A percentile compares a stretch with the other conserved stretches of the same genome.
Conservation (phyloP, 2,329 filamentous ascomycete species). For the Penicillium sclerotigenum region DNA sequence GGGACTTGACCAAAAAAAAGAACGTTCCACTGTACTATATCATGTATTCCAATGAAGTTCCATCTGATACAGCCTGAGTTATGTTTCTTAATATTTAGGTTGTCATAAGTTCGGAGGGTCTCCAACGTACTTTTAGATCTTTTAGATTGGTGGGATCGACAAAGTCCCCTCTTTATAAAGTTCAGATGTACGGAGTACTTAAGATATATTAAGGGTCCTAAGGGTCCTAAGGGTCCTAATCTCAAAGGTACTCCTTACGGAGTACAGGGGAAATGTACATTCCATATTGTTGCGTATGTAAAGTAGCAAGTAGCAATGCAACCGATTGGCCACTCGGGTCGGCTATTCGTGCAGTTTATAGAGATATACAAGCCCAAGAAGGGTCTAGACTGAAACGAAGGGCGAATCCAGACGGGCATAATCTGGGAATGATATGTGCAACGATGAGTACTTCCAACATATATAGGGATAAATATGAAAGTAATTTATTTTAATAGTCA, state of each 20-base stretch:
- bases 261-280: not conserved
- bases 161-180: not conserved
- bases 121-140: not conserved
- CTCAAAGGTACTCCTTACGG: not conserved
- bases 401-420: not conserved
- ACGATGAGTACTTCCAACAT: not conserved
- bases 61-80: conserved; percentile 1
- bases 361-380: not conserved
- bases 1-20: conserved; percentile 16
- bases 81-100: not conserved
- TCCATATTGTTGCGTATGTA: too few relatives aligned
- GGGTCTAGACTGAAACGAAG: not conserved
- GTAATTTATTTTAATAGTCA: not conserved
- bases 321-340: not conserved
- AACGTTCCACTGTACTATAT: conserved; percentile 26
- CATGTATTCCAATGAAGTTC: conserved; percentile 18
- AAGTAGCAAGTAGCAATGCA: too few relatives aligned
- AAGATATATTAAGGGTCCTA: not conserved
- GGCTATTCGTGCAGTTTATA: not conserved
- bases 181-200: not conserved
- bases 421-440: not conserved
- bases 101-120: not conserved
- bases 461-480: not conserved
- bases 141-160: conserved; percentile 1
- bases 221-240: too few relatives aligned